Evolutionary conservation across 106 monocot species (phyloP).

Genomic region (Dendrobium nobile): DNA sequence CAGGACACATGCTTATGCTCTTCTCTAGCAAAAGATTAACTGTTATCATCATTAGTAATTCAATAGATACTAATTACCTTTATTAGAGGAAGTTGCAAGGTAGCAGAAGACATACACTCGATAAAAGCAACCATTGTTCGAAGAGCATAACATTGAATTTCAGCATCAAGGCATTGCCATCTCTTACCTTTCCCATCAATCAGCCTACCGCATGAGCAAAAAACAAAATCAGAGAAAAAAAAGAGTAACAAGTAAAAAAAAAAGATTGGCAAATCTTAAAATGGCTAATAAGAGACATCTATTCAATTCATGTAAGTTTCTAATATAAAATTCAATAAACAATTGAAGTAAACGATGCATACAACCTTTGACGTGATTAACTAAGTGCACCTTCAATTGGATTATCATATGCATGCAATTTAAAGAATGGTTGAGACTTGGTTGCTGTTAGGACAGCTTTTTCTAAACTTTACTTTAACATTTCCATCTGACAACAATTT

Average conservation of each 20-base stretch:
- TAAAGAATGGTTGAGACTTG: too few relatives aligned
- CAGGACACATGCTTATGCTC: not conserved
- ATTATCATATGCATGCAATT: too few relatives aligned
- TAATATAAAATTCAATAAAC: not conserved
- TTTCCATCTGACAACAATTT: too few relatives aligned
- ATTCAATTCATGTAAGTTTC: conserved; percentile 1
- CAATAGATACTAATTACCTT: conserved; percentile 23
- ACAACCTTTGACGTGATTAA: not conserved
- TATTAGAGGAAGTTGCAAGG: conserved; percentile 30
- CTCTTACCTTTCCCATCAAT: conserved; percentile 28
- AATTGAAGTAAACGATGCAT: not conserved
- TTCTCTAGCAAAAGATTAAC: not conserved
- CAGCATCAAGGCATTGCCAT: conserved; percentile 51
- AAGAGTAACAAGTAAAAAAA: not conserved
- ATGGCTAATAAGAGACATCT: not conserved
- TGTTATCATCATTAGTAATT: not conserved
- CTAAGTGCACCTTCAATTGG: not conserved
- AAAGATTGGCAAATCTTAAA: not conserved
- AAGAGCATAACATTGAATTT: conserved; percentile 46
- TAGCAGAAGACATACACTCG: conserved; percentile 23
- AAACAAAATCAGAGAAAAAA: not conserved
- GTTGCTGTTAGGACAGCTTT: too few relatives aligned
- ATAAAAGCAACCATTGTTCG: conserved; percentile 40
- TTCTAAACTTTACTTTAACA: too few relatives aligned
- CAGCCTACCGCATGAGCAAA: conserved; percentile 19